Evolutionary conservation across 1,284 basidiomycete genomes (phyloP).

Genomic region (Rhodotorula sp.): DNA sequence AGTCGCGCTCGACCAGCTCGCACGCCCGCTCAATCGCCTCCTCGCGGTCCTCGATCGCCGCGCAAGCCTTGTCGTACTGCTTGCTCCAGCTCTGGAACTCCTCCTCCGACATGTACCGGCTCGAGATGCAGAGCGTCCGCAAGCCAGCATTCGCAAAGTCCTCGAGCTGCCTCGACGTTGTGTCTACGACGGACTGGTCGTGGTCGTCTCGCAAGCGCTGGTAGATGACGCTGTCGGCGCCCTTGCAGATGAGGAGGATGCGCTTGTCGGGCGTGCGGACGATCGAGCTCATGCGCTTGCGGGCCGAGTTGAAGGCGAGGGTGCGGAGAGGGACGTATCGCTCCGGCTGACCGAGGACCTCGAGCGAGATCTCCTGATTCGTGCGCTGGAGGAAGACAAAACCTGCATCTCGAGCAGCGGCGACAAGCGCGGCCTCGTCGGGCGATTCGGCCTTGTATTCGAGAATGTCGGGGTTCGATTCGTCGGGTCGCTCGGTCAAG

Average conservation of each 20-base stretch:
- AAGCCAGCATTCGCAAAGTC: constrained; percentile 88
- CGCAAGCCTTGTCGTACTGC: constrained; percentile 75
- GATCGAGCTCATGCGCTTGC: constrained; percentile 91
- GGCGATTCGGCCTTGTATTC: constrained; percentile 95
- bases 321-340: constrained; percentile 74
- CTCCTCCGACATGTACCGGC: constrained; percentile 72
- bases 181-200: constrained; percentile 69
- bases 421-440: constrained; percentile 91
- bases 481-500: constrained; percentile 63
- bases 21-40: constrained; percentile 86
- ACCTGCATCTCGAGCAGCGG: constrained; percentile 84
- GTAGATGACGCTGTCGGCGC: constrained; percentile 95
- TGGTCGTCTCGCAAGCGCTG: constrained; percentile 70
- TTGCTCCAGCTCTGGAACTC: constrained; percentile 82
- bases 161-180: constrained; percentile 84
- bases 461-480: constrained; percentile 64
- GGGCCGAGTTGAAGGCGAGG: constrained; percentile 87
- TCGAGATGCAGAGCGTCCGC: constrained; percentile 87
- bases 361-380: constrained; percentile 77
- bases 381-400: constrained; percentile 83
- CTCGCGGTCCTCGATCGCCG: constrained; percentile 73
- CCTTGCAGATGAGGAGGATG: constrained; percentile 86
- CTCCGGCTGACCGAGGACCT: constrained; percentile 85
- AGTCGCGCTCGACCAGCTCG: constrained; percentile 75
- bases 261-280: constrained; percentile 77